Base-by-base conservation (phyloP, 371 early-diverging fungal species). In the Apophysomyces ossiformis region DNA sequence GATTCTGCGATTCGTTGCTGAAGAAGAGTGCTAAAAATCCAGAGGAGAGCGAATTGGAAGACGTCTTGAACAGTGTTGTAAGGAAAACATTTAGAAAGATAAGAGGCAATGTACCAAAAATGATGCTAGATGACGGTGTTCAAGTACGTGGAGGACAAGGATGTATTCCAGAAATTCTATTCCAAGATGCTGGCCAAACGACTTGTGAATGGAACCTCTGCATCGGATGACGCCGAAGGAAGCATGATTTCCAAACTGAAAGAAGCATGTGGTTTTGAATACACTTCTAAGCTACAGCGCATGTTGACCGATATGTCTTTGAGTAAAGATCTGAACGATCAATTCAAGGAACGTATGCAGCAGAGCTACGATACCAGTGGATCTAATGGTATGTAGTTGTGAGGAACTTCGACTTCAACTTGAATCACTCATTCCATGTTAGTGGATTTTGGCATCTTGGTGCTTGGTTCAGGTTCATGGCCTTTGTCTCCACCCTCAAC, bases 221-320 rank as follows among this genome's bases (percentile, higher is more conserved):
- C 86, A 26, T 89, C 88, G 15, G 89, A 90, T 47, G 93, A 94
- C 66, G 81, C 88, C 21, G 93, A 94, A 69, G 86, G 82, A 18
- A 86, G 83, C 61, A 88, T 90, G 86, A 87, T 92, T 21, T 83
- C 89, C 7, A 85, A 85, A 41, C 72, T 92, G 39, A 90, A 90
- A 73, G 89, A 85, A 62, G 87, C 88, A 7, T 95, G 95, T 65
- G 96, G 96, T 37, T 85, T 89, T 39, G 96, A 96, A 72, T 96
- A 94, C 73, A 94, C 94, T 1, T 81, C 85, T n/a, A 95, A 95
- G 63, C 77, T 96, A 37, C 93, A 94, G 64, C 85, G 93, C 37
- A 95, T 96, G 95, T 90, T 94, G 63, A 93, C 93, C 9, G 96
- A 96, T 67, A 90, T 95, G 82, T 82, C 90, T 3, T 71, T 95